Percentiles rank a stretch among this genome's conserved stretches.
These are phyloP conservation scores for Tetragonia tetragonoides DNA, from an alignment of 148 eudicot genomes.

Conservation along the genomic window DNA sequence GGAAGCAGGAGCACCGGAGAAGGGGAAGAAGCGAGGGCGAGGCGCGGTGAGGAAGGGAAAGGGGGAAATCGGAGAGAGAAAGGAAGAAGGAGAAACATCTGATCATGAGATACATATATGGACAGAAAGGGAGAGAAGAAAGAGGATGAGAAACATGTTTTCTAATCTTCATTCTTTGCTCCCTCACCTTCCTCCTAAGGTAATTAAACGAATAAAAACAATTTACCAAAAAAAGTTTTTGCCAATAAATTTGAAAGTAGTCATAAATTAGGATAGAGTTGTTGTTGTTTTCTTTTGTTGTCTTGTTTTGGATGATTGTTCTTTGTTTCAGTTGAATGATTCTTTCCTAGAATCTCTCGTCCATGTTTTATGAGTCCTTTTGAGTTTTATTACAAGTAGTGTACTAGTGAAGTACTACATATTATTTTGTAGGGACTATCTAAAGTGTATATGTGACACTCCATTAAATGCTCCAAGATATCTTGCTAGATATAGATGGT, in stretches of 20 bases:
- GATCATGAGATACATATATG: slow-evolving; percentile 64
- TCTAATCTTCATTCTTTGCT: slow-evolving; percentile 57
- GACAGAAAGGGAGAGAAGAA: slow-evolving; percentile 87
- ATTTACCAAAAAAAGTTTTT: background rate
- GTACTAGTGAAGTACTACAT: background rate
- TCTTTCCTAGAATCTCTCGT: background rate
- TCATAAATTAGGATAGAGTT: background rate
- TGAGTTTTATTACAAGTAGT: background rate
- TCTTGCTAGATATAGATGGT: background rate
- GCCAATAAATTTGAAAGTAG: background rate
- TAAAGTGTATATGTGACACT: background rate
- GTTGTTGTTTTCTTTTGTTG: slow-evolving; percentile 19
- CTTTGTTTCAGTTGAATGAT: background rate
- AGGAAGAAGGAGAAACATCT: slow-evolving; percentile 19
- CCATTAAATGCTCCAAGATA: background rate
- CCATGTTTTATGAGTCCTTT: slow-evolving; percentile 21
- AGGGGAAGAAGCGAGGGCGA: background rate
- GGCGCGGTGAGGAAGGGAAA: background rate
- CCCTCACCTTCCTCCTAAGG: slow-evolving; percentile 73
- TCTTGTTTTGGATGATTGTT: slow-evolving; percentile 12
- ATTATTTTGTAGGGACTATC: background rate
- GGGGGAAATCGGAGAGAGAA: background rate
- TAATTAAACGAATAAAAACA: slow-evolving; percentile 12
- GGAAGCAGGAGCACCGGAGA: background rate
- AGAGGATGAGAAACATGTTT: slow-evolving; percentile 81